Conservation (phyloP, 2,329 filamentous ascomycete species). For the Fusarium avenaceum region DNA sequence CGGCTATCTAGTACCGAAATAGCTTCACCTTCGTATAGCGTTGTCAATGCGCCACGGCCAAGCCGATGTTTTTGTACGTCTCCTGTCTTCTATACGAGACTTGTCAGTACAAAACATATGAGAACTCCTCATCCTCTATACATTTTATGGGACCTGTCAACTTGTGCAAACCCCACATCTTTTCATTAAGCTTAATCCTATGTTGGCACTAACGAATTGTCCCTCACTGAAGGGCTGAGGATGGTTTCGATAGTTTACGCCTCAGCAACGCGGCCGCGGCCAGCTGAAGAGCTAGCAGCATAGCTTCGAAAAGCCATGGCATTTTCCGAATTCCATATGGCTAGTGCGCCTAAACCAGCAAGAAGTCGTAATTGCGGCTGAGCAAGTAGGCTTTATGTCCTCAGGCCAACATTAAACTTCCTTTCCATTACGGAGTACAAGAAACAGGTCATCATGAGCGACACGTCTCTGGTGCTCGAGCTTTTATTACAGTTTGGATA, state of each 20-base stretch:
- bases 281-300: conserved; percentile 17
- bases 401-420: too few species aligned
- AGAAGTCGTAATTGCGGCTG: too few species aligned
- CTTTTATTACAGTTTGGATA: too few species aligned
- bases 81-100: conserved; percentile 7
- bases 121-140: not conserved
- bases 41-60: conserved; percentile 6
- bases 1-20: conserved; percentile 22
- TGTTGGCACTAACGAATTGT: not conserved
- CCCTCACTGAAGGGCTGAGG: not conserved
- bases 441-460: too few species aligned
- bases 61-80: not conserved
- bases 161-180: not conserved
- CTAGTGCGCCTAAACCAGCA: too few species aligned
- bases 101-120: not conserved
- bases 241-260: conserved; percentile 23
- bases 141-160: too few species aligned
- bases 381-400: too few species aligned
- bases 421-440: too few species aligned
- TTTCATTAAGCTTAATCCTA: conserved; percentile 15
- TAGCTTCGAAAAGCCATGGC: not conserved
- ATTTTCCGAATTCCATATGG: conserved; percentile 3
- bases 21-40: conserved; percentile 14
- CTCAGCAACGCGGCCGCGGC: conserved; percentile 1
- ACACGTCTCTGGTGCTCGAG: too few species aligned